phyloP scores from a whole-genome alignment of 2,329 filamentous ascomycete species.

The Fusarium globosum region DNA sequence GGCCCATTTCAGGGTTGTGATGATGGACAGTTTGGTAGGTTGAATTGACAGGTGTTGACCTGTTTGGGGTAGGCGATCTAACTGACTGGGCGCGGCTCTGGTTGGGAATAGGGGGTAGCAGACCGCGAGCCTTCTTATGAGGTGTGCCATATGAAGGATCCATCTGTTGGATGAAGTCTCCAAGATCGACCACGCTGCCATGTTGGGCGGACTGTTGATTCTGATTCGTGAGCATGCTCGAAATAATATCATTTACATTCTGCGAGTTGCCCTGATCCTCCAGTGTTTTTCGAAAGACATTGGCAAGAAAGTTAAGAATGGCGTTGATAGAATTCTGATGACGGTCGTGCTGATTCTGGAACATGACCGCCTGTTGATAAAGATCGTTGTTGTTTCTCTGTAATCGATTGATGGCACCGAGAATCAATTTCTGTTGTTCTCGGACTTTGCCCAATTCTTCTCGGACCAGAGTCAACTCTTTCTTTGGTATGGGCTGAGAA shows the following conservation, averaged over 20 bases:
- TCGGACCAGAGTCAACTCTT: slow-evolving; percentile 81
- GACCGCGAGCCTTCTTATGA: slow-evolving; percentile 63
- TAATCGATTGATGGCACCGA: slow-evolving; percentile 81
- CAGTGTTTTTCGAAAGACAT: slow-evolving; percentile 93
- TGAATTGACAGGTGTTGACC: slow-evolving; percentile 26
- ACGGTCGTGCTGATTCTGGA: slow-evolving; percentile 92
- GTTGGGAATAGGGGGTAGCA: slow-evolving; percentile 65
- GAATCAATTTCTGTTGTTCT: slow-evolving; percentile 87
- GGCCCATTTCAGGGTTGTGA: slow-evolving; percentile 61
- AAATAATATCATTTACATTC: slow-evolving; percentile 87
- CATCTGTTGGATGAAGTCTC: slow-evolving; percentile 65
- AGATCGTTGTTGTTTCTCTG: slow-evolving; percentile 88
- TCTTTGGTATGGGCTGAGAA: slow-evolving; percentile 66
- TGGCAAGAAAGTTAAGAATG: slow-evolving; percentile 96
- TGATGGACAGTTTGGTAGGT: slow-evolving; percentile 42
- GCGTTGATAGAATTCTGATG: slow-evolving; percentile 99
- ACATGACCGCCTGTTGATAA: slow-evolving; percentile 87
- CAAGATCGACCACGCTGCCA: slow-evolving; percentile 70
- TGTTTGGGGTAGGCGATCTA: slow-evolving; percentile 32
- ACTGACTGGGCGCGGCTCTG: slow-evolving; percentile 46
- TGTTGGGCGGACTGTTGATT: slow-evolving; percentile 58
- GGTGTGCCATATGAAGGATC: slow-evolving; percentile 54
- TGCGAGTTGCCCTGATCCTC: slow-evolving; percentile 82
- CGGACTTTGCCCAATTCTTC: slow-evolving; percentile 85
- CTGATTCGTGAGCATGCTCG: slow-evolving; percentile 74